Evolutionary conservation across 352 stramenopile species (phyloP).

Genomic region (Aphanomyces euteiches): DNA sequence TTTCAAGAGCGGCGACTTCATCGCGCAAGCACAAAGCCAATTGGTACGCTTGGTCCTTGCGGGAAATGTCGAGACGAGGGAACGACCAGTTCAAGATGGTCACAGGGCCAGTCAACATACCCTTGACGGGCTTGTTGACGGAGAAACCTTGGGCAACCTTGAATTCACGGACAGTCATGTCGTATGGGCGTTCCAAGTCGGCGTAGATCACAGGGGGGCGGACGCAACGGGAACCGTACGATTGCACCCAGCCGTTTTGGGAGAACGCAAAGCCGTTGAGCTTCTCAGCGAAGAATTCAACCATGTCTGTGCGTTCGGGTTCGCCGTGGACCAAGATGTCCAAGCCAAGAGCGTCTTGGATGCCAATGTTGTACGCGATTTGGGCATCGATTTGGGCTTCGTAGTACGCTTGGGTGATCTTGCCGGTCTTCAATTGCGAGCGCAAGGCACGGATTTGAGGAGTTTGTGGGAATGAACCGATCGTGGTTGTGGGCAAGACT

Average conservation of each 20-base stretch:
- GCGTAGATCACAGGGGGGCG: constrained; percentile 89
- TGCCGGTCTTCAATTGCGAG: constrained; percentile 73
- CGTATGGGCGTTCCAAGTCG: constrained; percentile 72
- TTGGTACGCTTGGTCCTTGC: constrained; percentile 88
- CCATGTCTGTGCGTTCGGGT: constrained; percentile 92
- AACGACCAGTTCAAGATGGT: constrained; percentile 96
- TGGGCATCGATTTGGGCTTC: constrained; percentile 88
- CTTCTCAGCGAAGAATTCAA: constrained; percentile 94
- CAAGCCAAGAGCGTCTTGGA: constrained; percentile 88
- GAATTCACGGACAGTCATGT: constrained; percentile 91
- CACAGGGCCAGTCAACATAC: constrained; percentile 91
- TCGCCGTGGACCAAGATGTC: constrained; percentile 94
- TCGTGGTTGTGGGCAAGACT: constrained; percentile 89
- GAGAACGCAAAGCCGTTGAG: constrained; percentile 90
- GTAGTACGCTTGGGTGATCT: constrained; percentile 73
- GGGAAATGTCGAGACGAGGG: constrained; percentile 85
- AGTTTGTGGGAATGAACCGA: constrained; percentile 94
- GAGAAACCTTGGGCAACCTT: constrained; percentile 86
- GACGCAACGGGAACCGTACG: constrained; percentile 90
- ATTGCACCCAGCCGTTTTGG: constrained; percentile 92
- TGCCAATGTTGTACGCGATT: constrained; percentile 88
- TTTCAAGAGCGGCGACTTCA: constrained; percentile 88
- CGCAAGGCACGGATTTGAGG: constrained; percentile 77
- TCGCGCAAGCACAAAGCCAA: constrained; percentile 86
- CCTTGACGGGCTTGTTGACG: constrained; percentile 86